phyloP scores from a whole-genome alignment of 768 basidiomycete genomes.

The Royoungia palumana region DNA sequence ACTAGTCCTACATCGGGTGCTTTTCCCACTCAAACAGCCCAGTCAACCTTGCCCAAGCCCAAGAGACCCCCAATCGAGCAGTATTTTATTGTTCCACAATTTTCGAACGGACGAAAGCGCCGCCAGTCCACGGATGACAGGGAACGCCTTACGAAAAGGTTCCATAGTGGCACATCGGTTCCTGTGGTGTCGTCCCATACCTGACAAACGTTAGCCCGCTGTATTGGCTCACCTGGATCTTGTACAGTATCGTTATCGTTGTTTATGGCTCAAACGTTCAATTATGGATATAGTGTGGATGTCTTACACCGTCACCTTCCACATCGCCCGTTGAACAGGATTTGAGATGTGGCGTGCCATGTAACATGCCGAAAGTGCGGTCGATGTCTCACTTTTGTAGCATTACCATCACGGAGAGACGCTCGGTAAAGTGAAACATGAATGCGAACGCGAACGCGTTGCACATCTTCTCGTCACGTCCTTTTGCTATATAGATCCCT shows the following conservation, averaged over 20 bases:
- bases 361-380: background rate
- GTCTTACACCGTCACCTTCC: background rate
- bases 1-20: slow-evolving; percentile 49
- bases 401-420: background rate
- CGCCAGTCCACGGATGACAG: slow-evolving; percentile 25
- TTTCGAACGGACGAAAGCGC: slow-evolving; percentile 23
- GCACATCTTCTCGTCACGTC: background rate
- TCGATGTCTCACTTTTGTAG: slow-evolving; percentile 8
- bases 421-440: slow-evolving; percentile 12
- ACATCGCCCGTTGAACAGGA: background rate
- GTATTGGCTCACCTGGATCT: slow-evolving; percentile 3
- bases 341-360: background rate
- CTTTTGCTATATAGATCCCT: slow-evolving; percentile 1
- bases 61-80: slow-evolving; percentile 37
- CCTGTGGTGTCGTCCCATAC: slow-evolving; percentile 13
- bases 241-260: slow-evolving; percentile 32
- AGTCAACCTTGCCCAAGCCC: slow-evolving; percentile 16
- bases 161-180: slow-evolving; percentile 11
- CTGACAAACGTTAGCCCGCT: slow-evolving; percentile 7
- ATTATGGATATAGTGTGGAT: background rate
- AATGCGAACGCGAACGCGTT: background rate
- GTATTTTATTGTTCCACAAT: slow-evolving; percentile 32
- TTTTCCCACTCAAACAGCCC: slow-evolving; percentile 5
- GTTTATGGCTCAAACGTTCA: slow-evolving; percentile 3
- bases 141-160: slow-evolving; percentile 24